Evolutionary conservation across 495 filamentous ascomycete species (phyloP).

Genomic region (Xylaria telfairii): DNA sequence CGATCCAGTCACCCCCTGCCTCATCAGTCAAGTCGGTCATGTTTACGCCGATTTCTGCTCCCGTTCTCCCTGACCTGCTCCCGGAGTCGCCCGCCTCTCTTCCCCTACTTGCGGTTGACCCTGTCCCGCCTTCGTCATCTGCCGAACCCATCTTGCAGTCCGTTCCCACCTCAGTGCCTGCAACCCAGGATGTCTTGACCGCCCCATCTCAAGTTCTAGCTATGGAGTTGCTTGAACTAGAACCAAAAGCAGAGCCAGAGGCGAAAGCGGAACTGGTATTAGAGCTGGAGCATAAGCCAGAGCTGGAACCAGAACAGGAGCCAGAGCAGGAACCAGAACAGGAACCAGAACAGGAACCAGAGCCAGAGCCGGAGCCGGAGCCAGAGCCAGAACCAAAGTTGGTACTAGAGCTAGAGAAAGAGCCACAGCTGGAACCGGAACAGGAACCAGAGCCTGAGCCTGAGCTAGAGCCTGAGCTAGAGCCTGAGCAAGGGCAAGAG

Average conservation of each 20-base stretch:
- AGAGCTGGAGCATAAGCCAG: neutral
- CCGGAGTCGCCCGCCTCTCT: neutral
- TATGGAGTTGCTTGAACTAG: too few species aligned
- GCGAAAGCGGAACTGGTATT: too few species aligned
- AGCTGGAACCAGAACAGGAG: neutral
- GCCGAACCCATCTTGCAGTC: neutral
- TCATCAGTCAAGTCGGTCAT: neutral
- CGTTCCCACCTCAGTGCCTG: too few species aligned
- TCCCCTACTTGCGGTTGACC: neutral
- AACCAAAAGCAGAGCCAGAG: too few species aligned
- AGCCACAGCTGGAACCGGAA: neutral
- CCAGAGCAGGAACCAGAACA: neutral
- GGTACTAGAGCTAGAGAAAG: neutral
- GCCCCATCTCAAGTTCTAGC: too few species aligned
- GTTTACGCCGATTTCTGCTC: neutral
- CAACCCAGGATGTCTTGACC: neutral
- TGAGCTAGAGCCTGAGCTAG: neutral
- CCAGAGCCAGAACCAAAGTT: neutral
- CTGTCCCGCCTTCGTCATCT: too few species aligned
- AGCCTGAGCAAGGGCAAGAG: neutral
- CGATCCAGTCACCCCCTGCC: neutral
- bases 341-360: neutral
- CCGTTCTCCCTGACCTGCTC: neutral
- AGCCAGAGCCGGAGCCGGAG: neutral
- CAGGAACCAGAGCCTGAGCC: neutral